Evolutionary conservation across 176 grass and related monocot species (phyloP), one percentile per base, ranked within the genome.

Genomic region (Calamus simplicifolius): DNA sequence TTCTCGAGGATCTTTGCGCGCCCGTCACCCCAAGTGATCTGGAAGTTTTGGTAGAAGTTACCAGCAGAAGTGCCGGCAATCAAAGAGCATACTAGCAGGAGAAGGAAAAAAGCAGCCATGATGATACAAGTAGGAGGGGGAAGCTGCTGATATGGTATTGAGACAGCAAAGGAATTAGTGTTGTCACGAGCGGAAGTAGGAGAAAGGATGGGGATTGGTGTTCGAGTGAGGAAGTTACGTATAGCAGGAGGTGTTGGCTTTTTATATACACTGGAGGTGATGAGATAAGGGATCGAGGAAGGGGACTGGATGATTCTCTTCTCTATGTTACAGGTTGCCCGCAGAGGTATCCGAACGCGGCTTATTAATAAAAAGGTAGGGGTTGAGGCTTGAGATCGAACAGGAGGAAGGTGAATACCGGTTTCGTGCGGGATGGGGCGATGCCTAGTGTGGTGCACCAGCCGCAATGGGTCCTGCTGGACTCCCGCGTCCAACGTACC

Each of bases 21-120:
- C 12, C 81, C 85, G 25, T 82, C 85, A 0, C 89, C 89, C 89
- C 89, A 95, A 0, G 89, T 85, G 50, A 95, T 77, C 64, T 95
- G 85, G 53, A 95, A 85, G 25, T 89, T 81, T 64, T 80, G 66
- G 71, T 80, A 16, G 30, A 95, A 75, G 70, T 49, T 89, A 5
- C 74, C 89, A 25, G 81, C 56, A n/a, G 27, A 12, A 19, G 51
- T 67, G 29, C 67, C 1, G 49, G 48, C 57, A 4, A 64, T 50
- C 1, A 80, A 26, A 0, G 49, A 68, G 29, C 31, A 70, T 56
- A 79, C 50, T 1, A 54, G n/a, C 1, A 69, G 27, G 59, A 79
- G 63, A 13, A 65, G 57, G 16, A 66, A 2, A 3, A 31, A 16
- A 56, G 25, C 67, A 56, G 25, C 67, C 27, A 69, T 59, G 3